Evolutionary conservation across 2,329 filamentous ascomycete species (phyloP).

Genomic region (Pseudopyrenochaeta lycopersici): DNA sequence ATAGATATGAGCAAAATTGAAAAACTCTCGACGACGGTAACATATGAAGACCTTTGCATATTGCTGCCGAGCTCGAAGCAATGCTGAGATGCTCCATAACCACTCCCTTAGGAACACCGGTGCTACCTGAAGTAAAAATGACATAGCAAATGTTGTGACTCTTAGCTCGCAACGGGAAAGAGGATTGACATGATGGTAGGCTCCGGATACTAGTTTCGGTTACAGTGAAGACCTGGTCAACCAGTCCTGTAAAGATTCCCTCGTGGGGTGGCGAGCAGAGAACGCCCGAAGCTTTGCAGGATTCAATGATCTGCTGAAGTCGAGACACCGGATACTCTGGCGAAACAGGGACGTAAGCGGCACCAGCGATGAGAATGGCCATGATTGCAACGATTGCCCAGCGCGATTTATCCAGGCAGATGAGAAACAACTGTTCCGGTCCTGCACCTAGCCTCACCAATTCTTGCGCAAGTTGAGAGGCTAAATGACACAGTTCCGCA

Average conservation of each 20-base stretch:
- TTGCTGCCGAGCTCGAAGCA: constrained; percentile 37
- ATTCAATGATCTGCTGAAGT: constrained; percentile 37
- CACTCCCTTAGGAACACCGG: constrained; percentile 43
- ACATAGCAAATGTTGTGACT: constrained; percentile 36
- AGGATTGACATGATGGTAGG: constrained; percentile 15
- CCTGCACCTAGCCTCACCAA: constrained; percentile 43
- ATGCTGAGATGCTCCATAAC: constrained; percentile 42
- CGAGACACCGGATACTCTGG: constrained; percentile 37
- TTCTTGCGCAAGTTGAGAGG: constrained; percentile 37
- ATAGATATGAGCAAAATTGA: constrained; percentile 47
- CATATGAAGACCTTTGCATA: constrained; percentile 39
- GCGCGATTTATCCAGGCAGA: constrained; percentile 48
- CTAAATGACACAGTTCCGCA: constrained; percentile 29
- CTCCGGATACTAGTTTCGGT: constrained; percentile 24
- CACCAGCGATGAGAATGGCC: constrained; percentile 47
- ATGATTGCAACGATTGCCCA: constrained; percentile 50
- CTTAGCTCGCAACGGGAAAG: constrained; percentile 23
- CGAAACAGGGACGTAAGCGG: constrained; percentile 41
- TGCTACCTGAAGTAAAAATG: constrained; percentile 46
- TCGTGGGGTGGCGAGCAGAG: constrained; percentile 38
- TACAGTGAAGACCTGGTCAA: constrained; percentile 27
- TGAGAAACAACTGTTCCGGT: constrained; percentile 43
- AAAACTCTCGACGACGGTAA: constrained; percentile 39
- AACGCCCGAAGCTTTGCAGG: constrained; percentile 38
- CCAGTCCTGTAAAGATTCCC: constrained; percentile 22